phyloP scores from a whole-genome alignment of 805 yeast genomes.

The Isabelozyma gotoi region DNA sequence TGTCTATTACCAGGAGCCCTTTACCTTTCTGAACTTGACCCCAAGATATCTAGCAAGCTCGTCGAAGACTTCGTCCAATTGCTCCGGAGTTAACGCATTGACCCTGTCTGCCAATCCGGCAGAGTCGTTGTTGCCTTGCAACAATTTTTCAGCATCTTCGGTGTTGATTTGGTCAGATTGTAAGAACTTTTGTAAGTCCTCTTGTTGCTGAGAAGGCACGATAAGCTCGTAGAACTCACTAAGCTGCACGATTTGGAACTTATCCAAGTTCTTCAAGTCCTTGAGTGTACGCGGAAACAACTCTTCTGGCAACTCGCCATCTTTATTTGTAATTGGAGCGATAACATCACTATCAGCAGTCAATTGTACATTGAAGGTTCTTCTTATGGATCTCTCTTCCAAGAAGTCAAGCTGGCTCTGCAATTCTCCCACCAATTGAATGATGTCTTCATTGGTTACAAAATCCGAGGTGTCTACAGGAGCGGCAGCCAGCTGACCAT shows the following conservation, averaged over 20 bases:
- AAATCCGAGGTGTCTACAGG: constrained; percentile 51
- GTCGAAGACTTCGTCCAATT: constrained; percentile 54
- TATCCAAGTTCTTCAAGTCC: constrained; percentile 49
- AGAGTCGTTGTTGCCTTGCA: background rate
- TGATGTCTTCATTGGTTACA: constrained; percentile 80
- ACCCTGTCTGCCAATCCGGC: constrained; percentile 6
- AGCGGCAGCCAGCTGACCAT: constrained; percentile 5
- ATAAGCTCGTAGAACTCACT: constrained; percentile 75
- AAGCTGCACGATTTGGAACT: constrained; percentile 49
- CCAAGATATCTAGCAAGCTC: constrained; percentile 73
- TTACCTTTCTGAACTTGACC: constrained; percentile 51
- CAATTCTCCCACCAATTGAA: constrained; percentile 83
- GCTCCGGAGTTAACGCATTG: constrained; percentile 40
- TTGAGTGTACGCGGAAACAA: constrained; percentile 58
- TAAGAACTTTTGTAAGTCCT: constrained; percentile 26
- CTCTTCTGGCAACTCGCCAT: constrained; percentile 58
- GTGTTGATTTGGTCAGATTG: constrained; percentile 4
- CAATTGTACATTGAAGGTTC: constrained; percentile 64
- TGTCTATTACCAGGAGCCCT: constrained; percentile 40
- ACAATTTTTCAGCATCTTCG: constrained; percentile 9
- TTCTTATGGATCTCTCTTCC: constrained; percentile 74
- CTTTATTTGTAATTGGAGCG: constrained; percentile 76
- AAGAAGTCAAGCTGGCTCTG: constrained; percentile 81
- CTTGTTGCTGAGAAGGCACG: constrained; percentile 60
- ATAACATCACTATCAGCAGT: constrained; percentile 38